These are phyloP conservation scores for Purshia tridentata DNA, from an alignment of 306 rosid genomes.

Conservation along the genomic window DNA sequence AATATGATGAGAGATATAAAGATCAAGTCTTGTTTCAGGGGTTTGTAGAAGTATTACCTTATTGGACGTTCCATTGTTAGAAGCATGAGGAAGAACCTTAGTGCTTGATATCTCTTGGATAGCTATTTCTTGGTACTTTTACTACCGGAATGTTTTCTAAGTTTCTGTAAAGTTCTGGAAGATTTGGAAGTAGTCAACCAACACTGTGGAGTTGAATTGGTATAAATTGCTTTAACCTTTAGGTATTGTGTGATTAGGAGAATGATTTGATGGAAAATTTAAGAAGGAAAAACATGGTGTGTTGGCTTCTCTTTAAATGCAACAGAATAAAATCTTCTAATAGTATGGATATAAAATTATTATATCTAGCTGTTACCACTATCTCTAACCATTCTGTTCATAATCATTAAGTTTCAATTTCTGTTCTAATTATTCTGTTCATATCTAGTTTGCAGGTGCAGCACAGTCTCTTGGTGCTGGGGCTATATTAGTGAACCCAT, in stretches of 20 bases:
- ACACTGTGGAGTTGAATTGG: not conserved
- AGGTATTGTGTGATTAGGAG: not conserved
- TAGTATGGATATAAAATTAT: not conserved
- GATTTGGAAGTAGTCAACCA: not conserved
- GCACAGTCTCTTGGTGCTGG: slow-evolving; percentile 99
- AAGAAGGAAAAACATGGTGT: not conserved
- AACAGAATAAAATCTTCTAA: not conserved
- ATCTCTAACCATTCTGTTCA: not conserved
- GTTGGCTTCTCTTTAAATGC: not conserved
- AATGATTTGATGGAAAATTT: not conserved
- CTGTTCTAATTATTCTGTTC: slow-evolving; percentile 21
- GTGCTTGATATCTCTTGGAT: not conserved
- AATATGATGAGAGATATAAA: too few species aligned
- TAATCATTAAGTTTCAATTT: not conserved
- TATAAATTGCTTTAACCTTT: too few species aligned
- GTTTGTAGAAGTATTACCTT: too few species aligned
- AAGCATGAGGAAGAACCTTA: not conserved
- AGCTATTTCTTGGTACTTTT: too few species aligned
- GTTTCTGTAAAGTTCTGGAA: not conserved
- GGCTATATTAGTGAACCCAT: slow-evolving; percentile 91
- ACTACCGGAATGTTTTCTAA: not conserved
- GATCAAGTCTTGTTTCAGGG: too few species aligned
- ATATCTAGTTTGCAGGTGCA: slow-evolving; percentile 91
- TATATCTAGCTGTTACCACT: not conserved
- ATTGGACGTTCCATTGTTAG: not conserved